Conservation (phyloP, 2,329 filamentous ascomycete species). For the Fusarium sp. region DNA sequence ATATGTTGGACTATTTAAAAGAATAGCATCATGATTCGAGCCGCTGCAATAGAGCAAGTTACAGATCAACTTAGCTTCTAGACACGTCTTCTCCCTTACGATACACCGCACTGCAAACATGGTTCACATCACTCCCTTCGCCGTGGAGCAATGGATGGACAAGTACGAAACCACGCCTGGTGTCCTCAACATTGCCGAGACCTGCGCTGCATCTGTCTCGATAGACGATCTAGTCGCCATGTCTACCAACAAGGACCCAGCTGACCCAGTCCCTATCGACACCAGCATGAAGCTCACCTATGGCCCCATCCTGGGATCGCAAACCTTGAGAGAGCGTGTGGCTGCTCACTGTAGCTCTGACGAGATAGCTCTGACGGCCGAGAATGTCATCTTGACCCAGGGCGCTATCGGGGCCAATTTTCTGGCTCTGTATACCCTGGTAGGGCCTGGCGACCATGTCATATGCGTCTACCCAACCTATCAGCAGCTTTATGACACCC, state of each 20-base stretch:
- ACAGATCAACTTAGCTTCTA: too few species aligned
- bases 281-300: constrained; percentile 76
- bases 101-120: constrained; percentile 53
- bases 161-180: constrained; percentile 69
- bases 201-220: constrained; percentile 83
- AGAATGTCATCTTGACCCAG: constrained; percentile 81
- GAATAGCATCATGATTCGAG: too few species aligned
- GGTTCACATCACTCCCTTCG: constrained; percentile 73
- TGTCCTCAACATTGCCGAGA: constrained; percentile 82
- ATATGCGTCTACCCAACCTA: constrained; percentile 91
- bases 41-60: too few species aligned
- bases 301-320: constrained; percentile 79
- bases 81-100: neutral
- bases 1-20: too few species aligned
- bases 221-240: constrained; percentile 75
- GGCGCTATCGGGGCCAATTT: constrained; percentile 90
- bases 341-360: constrained; percentile 75
- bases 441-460: constrained; percentile 84
- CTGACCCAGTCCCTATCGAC: constrained; percentile 59
- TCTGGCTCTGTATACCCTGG: constrained; percentile 78
- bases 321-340: constrained; percentile 74
- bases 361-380: constrained; percentile 60
- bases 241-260: constrained; percentile 65
- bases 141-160: constrained; percentile 83
- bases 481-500: constrained; percentile 85